These are phyloP conservation scores for Schoenoplectus tabernaemontani DNA, from an alignment of 202 grass and related monocot genomes.

Conservation along the genomic window DNA sequence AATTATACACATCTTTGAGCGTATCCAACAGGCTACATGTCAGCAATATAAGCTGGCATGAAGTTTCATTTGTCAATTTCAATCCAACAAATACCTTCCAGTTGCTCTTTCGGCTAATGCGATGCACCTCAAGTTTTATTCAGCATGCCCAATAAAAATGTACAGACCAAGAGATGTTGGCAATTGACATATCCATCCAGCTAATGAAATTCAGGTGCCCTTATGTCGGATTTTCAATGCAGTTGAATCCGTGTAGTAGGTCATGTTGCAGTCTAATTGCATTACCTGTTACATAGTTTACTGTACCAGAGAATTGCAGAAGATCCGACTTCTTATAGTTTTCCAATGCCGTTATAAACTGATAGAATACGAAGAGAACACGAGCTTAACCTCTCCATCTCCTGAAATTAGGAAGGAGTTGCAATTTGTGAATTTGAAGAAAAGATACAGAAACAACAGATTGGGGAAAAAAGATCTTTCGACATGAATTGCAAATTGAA, in stretches of 20 bases:
- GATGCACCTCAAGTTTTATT: neutral
- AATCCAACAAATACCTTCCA: neutral
- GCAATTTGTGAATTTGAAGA: constrained; percentile 2
- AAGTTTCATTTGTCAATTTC: neutral
- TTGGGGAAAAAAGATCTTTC: neutral
- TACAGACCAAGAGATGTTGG: neutral
- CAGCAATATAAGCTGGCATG: neutral
- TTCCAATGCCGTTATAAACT: neutral
- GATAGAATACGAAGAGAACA: constrained; percentile 7
- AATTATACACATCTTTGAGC: neutral
- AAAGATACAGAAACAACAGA: neutral
- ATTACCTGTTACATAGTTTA: neutral
- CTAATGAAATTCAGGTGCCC: neutral
- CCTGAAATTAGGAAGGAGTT: constrained; percentile 12
- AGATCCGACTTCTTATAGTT: neutral
- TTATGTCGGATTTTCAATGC: neutral
- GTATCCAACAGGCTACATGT: neutral
- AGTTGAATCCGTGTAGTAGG: neutral
- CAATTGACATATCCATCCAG: neutral
- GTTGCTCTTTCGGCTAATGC: neutral
- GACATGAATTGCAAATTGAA: constrained; percentile 8
- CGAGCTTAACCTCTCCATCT: constrained; percentile 4
- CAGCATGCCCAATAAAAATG: neutral
- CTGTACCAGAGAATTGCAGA: neutral
- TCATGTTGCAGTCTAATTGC: neutral